phyloP scores from a whole-genome alignment of 352 stramenopile species.

The Phytophthora foliorum region DNA sequence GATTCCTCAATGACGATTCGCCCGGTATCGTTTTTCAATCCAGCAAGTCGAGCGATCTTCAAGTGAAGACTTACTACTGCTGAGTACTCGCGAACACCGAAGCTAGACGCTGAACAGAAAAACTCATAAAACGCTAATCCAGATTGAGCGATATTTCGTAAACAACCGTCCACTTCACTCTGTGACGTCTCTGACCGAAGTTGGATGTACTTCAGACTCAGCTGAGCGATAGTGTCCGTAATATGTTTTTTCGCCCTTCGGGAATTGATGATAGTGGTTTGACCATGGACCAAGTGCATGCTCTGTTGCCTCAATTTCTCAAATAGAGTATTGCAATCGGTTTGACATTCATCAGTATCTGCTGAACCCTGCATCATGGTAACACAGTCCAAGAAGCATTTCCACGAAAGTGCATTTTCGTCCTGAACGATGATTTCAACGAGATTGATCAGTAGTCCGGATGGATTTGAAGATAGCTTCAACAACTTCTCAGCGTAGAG shows the following conservation, averaged over 20 bases:
- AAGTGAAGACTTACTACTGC: conserved; percentile 22
- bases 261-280: conserved; percentile 14
- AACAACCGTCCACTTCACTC: background rate
- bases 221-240: conserved; percentile 13
- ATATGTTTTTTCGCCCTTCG: conserved; percentile 20
- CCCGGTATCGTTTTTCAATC: conserved; percentile 5
- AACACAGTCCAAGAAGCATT: conserved; percentile 20
- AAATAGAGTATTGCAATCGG: conserved; percentile 19
- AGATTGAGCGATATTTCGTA: conserved; percentile 25
- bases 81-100: conserved; percentile 28
- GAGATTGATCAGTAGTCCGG: conserved; percentile 16
- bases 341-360: conserved; percentile 2
- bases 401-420: conserved; percentile 13
- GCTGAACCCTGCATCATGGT: background rate
- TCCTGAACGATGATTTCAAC: conserved; percentile 9
- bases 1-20: conserved; percentile 12
- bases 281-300: conserved; percentile 7
- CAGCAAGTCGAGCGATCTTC: conserved; percentile 22
- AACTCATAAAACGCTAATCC: conserved; percentile 28
- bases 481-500: conserved; percentile 36
- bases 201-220: conserved; percentile 26
- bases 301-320: conserved; percentile 13
- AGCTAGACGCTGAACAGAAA: conserved; percentile 23
- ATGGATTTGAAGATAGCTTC: conserved; percentile 16
- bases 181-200: conserved; percentile 3